Evolutionary conservation across 2,329 filamentous ascomycete species (phyloP).

Genomic region (Dendrostoma leiphaemia): DNA sequence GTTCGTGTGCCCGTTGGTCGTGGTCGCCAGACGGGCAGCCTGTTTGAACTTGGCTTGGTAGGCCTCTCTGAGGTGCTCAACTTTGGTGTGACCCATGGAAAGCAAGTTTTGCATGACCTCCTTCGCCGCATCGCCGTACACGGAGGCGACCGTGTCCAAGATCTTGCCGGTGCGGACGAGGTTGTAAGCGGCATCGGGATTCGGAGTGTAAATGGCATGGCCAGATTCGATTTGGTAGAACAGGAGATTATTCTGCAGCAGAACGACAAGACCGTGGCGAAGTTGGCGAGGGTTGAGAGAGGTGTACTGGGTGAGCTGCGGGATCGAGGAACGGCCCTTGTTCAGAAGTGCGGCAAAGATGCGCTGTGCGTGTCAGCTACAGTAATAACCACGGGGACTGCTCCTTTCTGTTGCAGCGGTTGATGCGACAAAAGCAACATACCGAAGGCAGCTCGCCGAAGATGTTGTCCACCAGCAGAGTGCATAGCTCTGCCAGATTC

Average conservation of each 20-base stretch:
- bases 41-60: conserved; percentile 42
- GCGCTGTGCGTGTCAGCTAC: conserved; percentile 53
- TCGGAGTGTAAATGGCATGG: conserved; percentile 78
- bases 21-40: conserved; percentile 18
- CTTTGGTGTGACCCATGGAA: conserved; percentile 72
- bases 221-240: conserved; percentile 68
- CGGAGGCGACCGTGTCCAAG: conserved; percentile 68
- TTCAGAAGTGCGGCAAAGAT: conserved; percentile 78
- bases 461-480: conserved; percentile 82
- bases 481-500: conserved; percentile 82
- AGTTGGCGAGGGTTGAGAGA: conserved; percentile 72
- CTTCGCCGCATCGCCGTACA: conserved; percentile 72
- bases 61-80: conserved; percentile 67
- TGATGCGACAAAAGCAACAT: conserved; percentile 41
- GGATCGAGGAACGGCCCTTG: conserved; percentile 72
- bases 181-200: conserved; percentile 76
- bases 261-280: conserved; percentile 76
- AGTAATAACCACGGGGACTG: conserved; percentile 6
- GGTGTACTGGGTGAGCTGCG: conserved; percentile 68
- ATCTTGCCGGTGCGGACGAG: conserved; percentile 81
- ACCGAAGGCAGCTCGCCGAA: conserved; percentile 92
- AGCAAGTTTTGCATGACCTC: conserved; percentile 74
- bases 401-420: no score
- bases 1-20: conserved; percentile 14
- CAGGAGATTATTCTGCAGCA: conserved; percentile 85